phyloP scores from a whole-genome alignment of 192 early-diverging fungal genomes.

The Mortierella claussenii region DNA sequence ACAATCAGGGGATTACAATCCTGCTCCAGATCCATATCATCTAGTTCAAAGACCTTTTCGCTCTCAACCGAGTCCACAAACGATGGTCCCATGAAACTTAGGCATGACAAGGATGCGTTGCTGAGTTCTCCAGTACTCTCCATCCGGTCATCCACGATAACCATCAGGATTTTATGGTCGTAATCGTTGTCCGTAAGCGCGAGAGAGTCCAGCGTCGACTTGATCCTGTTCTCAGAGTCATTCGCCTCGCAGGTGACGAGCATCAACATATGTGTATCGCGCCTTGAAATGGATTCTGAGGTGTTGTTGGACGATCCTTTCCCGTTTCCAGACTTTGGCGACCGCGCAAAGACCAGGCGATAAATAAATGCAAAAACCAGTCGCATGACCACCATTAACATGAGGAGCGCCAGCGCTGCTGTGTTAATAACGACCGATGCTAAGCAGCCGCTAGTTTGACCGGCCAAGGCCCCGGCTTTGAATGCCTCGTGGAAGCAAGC shows the following conservation, averaged over 20 bases:
- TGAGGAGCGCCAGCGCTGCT: slow-evolving; percentile 6
- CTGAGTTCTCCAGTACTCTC: slow-evolving; percentile 59
- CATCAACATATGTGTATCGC: slow-evolving; percentile 62
- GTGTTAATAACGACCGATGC: slow-evolving; percentile 26
- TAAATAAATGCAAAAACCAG: slow-evolving; percentile 23
- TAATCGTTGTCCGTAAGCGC: slow-evolving; percentile 78
- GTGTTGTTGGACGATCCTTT: background rate
- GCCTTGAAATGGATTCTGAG: background rate
- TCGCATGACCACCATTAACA: slow-evolving; percentile 22
- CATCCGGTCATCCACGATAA: slow-evolving; percentile 88
- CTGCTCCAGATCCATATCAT: slow-evolving; percentile 24
- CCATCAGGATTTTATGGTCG: slow-evolving; percentile 82
- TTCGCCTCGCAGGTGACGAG: slow-evolving; percentile 91
- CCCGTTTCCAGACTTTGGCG: background rate
- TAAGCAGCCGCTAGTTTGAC: slow-evolving; percentile 22
- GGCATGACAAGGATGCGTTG: slow-evolving; percentile 10
- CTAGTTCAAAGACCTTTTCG: background rate
- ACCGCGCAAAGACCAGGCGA: slow-evolving; percentile 3
- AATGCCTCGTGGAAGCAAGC: slow-evolving; percentile 19
- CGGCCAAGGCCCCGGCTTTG: slow-evolving; percentile 26
- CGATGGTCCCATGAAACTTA: slow-evolving; percentile 8
- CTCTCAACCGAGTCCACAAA: background rate
- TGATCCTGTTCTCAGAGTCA: slow-evolving; percentile 73
- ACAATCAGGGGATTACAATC: slow-evolving; percentile 68
- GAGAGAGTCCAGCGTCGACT: slow-evolving; percentile 85